Evolutionary conservation across 1,284 basidiomycete genomes (phyloP).

Genomic region (Tilletiaria anomala): DNA sequence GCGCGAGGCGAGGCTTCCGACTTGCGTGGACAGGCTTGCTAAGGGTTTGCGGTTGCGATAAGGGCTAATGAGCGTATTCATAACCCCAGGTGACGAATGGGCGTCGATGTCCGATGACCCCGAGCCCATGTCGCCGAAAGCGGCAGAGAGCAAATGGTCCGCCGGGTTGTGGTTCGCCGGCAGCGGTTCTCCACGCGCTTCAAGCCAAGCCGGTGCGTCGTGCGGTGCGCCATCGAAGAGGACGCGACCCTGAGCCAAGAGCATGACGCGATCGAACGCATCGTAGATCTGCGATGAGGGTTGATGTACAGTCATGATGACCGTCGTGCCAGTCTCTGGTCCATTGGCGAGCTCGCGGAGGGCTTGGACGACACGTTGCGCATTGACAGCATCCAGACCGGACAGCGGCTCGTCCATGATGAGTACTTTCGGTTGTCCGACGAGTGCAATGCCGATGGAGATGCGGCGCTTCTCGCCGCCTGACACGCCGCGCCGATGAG

Average conservation of each 20-base stretch:
- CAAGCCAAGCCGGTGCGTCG: conserved; percentile 16
- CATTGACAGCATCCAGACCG: conserved; percentile 22
- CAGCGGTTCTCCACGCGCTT: conserved; percentile 14
- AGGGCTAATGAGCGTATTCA: neutral
- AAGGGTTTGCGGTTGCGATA: neutral
- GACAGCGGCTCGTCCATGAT: conserved; percentile 23
- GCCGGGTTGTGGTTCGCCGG: conserved; percentile 23
- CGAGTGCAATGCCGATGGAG: conserved; percentile 21
- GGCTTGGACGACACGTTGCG: conserved; percentile 15
- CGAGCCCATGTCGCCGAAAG: conserved; percentile 1
- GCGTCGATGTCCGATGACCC: neutral
- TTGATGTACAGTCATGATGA: conserved; percentile 25
- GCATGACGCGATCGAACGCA: conserved; percentile 16
- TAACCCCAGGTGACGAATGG: too few species aligned
- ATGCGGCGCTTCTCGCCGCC: conserved; percentile 24
- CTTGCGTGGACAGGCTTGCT: neutral
- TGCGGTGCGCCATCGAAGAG: conserved; percentile 19
- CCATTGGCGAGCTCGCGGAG: conserved; percentile 10
- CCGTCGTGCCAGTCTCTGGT: conserved; percentile 8
- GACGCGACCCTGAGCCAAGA: conserved; percentile 15
- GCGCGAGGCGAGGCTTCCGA: too few species aligned
- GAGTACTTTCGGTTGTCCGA: conserved; percentile 16
- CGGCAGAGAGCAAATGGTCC: conserved; percentile 18
- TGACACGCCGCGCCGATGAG: conserved; percentile 16
- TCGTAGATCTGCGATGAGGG: conserved; percentile 23